A percentile compares a stretch with the other conserved stretches of the same genome.
Conservation (phyloP, 2,329 filamentous ascomycete species). For the Aspergillus sp. region DNA sequence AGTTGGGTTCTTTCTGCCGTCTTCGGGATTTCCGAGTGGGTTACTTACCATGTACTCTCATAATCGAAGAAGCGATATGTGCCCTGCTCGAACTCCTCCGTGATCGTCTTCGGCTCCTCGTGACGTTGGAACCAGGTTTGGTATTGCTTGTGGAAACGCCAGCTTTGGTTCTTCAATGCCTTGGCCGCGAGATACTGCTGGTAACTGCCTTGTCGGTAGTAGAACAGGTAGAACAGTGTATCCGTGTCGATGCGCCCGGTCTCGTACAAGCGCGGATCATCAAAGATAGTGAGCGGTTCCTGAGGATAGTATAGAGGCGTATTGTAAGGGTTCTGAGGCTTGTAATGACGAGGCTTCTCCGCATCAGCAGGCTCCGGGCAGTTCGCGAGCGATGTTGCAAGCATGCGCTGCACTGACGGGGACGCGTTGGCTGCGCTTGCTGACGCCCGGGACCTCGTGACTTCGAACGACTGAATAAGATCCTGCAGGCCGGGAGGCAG, state of each 20-base stretch:
- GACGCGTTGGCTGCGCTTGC: constrained; percentile 53
- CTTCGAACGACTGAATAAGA: constrained; percentile 86
- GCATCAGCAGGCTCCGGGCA: constrained; percentile 76
- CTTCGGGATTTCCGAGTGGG: not conserved
- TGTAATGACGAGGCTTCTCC: constrained; percentile 80
- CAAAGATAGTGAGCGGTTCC: constrained; percentile 86
- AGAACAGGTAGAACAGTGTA: constrained; percentile 97
- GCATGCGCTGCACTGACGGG: constrained; percentile 69
- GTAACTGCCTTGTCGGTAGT: constrained; percentile 95
- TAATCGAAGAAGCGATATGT: constrained; percentile 99
- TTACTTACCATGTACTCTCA: constrained; percentile 86
- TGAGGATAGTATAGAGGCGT: constrained; percentile 85
- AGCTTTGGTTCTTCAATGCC: constrained; percentile 96
- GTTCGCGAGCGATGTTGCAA: constrained; percentile 71
- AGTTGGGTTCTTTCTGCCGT: constrained; percentile 14
- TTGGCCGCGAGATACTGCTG: constrained; percentile 95
- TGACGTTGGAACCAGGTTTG: constrained; percentile 99
- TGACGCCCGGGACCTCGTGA: constrained; percentile 69
- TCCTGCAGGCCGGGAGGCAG: constrained; percentile 86
- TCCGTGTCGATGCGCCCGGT: constrained; percentile 82
- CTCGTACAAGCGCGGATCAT: constrained; percentile 82
- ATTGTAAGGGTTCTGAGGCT: constrained; percentile 76
- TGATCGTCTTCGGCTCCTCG: constrained; percentile 97
- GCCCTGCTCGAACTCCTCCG: constrained; percentile 97
- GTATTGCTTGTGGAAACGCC: constrained; percentile 99